Evolutionary conservation across 1,284 basidiomycete species (phyloP).

Genomic region (Melampsora americana): DNA sequence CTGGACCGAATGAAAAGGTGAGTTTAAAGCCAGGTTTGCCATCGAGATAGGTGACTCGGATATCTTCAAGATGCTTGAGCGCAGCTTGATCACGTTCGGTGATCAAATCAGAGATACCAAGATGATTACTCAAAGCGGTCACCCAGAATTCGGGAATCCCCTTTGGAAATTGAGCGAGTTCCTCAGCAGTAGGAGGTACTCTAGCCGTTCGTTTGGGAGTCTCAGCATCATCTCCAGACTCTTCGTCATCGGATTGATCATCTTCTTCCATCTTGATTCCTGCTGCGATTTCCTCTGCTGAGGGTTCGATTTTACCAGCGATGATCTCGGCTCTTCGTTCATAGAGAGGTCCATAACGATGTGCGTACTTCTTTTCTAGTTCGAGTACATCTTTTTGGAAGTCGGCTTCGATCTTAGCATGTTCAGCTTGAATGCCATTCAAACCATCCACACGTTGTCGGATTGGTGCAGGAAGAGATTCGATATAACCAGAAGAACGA

Average conservation of each 20-base stretch:
- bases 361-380: conserved; percentile 43
- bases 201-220: conserved; percentile 3
- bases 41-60: conserved; percentile 41
- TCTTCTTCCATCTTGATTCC: conserved; percentile 43
- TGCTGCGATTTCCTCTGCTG: conserved; percentile 30
- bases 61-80: conserved; percentile 41
- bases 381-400: conserved; percentile 44
- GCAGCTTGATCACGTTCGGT: conserved; percentile 43
- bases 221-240: conserved; percentile 8
- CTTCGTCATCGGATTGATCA: conserved; percentile 30
- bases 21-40: conserved; percentile 43
- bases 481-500: conserved; percentile 40
- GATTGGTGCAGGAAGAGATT: conserved; percentile 38
- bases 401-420: conserved; percentile 43
- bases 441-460: conserved; percentile 40
- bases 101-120: conserved; percentile 42
- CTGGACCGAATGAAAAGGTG: conserved; percentile 36
- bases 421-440: conserved; percentile 41
- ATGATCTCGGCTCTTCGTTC: conserved; percentile 38
- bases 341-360: conserved; percentile 37
- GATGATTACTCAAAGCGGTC: conserved; percentile 36
- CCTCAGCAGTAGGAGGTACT: conserved; percentile 33
- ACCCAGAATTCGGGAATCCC: conserved; percentile 43
- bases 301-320: conserved; percentile 33
- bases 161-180: conserved; percentile 35